Evolutionary conservation across 805 yeast genomes (phyloP), one percentile per base, ranked within the genome.

Genomic region (Saccharomycodes ludwigii): DNA sequence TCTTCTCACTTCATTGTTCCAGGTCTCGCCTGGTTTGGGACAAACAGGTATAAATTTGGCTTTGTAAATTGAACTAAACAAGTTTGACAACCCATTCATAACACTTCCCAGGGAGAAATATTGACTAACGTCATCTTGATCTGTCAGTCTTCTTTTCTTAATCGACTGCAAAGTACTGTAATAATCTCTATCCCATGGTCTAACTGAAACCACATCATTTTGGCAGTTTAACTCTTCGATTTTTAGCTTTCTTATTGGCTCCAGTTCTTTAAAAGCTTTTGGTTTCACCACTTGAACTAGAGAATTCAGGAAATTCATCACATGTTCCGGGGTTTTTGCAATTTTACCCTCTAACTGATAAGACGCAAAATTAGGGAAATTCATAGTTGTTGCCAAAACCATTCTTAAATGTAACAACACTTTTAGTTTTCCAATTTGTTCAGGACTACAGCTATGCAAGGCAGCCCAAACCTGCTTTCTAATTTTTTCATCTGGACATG

Each of bases 101-200:
- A 88, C 84, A 1, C 82, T 73, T 3, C 96, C 96, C 5, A 88
- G 63, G 0, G 95, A 79, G 39, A 88, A 78, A 50, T 76, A 82
- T 2, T 25, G 12, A 9, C 14, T 17, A n/a, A 24, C n/a, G 10
- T n/a, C 28, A 25, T 25, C 28, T 3, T 18, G 10, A 16, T 14
- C 11, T 25, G 20, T 21, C 9, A 16, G 12, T 25, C 9, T 14
- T 8, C 13, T 25, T 9, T 9, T 14, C 17, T 25, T 15, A 15
- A 16, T 25, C 6, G 19, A 15, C 4, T 25, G 15, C n/a, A 25
- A 48, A 38, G 27, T 42, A 42, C 33, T 10, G n/a, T 25, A 66
- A 47, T 68, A 86, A 40, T 85, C 94, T 38, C 94, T 67, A 53
- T 91, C 97, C 97, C 97, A 91, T 1, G 95, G 95, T 37, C 73